A percentile compares a stretch with the other conserved stretches of the same genome.
phyloP scores from a whole-genome alignment of 2,329 filamentous ascomycete species.

The Didymellaceae sp. region DNA sequence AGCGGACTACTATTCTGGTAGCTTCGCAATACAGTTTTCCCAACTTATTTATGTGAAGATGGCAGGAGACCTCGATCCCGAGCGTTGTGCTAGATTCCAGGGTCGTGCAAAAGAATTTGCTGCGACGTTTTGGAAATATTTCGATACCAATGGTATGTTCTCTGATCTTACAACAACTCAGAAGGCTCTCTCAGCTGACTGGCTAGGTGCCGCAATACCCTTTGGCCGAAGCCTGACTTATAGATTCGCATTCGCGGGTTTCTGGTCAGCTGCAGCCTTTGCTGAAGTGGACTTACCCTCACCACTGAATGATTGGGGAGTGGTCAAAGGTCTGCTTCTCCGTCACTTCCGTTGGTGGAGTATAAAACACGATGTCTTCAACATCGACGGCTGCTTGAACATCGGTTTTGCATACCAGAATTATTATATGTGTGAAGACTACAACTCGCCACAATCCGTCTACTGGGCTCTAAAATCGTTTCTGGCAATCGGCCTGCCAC shows the following conservation, averaged over 20 bases:
- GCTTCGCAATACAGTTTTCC: slow-evolving; percentile 61
- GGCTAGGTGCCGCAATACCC: slow-evolving; percentile 57
- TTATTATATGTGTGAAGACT: slow-evolving; percentile 63
- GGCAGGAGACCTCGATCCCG: slow-evolving; percentile 51
- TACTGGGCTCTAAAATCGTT: slow-evolving; percentile 64
- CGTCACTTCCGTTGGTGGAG: slow-evolving; percentile 61
- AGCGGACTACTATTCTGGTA: slow-evolving; percentile 62
- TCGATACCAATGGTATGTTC: slow-evolving; percentile 52
- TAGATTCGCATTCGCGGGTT: slow-evolving; percentile 58
- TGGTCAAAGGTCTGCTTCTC: slow-evolving; percentile 57
- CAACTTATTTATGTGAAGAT: slow-evolving; percentile 57
- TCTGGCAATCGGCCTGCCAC: slow-evolving; percentile 49
- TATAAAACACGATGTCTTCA: slow-evolving; percentile 53
- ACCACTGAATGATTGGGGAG: slow-evolving; percentile 49
- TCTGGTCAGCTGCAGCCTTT: slow-evolving; percentile 56
- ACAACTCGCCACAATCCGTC: slow-evolving; percentile 63
- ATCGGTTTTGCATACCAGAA: slow-evolving; percentile 58
- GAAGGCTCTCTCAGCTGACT: background rate
- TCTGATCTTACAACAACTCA: background rate
- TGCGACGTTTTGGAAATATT: slow-evolving; percentile 56
- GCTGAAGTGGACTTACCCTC: slow-evolving; percentile 51
- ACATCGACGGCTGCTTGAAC: slow-evolving; percentile 57
- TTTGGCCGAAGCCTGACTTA: slow-evolving; percentile 61
- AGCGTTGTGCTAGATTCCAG: slow-evolving; percentile 48
- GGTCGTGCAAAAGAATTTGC: slow-evolving; percentile 53